Evolutionary conservation across 768 basidiomycete genomes (phyloP), one percentile per base, ranked within the genome.

Genomic region (Macrolepiota dolichaula): DNA sequence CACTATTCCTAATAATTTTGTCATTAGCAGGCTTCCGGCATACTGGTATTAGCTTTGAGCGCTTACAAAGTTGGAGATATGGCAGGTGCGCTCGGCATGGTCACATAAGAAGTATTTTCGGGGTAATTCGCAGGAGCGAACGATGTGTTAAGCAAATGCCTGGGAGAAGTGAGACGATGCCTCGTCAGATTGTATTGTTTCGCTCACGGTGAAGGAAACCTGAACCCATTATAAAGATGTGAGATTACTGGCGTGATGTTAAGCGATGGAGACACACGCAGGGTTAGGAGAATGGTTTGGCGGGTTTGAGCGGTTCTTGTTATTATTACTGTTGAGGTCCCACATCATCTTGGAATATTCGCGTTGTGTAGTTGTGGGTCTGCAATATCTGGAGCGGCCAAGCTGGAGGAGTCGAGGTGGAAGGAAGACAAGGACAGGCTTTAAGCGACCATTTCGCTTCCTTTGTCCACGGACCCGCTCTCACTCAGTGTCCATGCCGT

Each of bases 331-430:
- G 62, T 68, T 62, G 24, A 73, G 68, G 68, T 76, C 74, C 77
- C 77, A 78, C 78, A 78, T 78, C 77, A 76, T 78, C 62, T 71
- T 73, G 68, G 9, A 53, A 13, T 27, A 24, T 56, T 29, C 15
- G 24, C 29, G 17, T 35, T 4, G 3, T 32, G 29, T 3, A 55
- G 19, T 4, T 22, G 46, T 29, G 55, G 52, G 32, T 9, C 38
- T 9, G n/a, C 12, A 10, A 15, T 19, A 6, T 53, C 22, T 24
- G 13, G 2, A 4, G 51, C 19, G 24, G 25, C 15, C 7, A 27
- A 25, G 44, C 17, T 44, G 42, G 19, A 19, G 32, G 10, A 10
- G 35, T 27, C 22, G 24, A 32, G 38, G 15, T 40, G 42, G 19
- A 36, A 35, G 44, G 55, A 47, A 38, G 29, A 22, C 7, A 4